These are phyloP conservation scores for Trypanosoma theileri DNA, from an alignment of 208 protist species.

Conservation along the genomic window DNA sequence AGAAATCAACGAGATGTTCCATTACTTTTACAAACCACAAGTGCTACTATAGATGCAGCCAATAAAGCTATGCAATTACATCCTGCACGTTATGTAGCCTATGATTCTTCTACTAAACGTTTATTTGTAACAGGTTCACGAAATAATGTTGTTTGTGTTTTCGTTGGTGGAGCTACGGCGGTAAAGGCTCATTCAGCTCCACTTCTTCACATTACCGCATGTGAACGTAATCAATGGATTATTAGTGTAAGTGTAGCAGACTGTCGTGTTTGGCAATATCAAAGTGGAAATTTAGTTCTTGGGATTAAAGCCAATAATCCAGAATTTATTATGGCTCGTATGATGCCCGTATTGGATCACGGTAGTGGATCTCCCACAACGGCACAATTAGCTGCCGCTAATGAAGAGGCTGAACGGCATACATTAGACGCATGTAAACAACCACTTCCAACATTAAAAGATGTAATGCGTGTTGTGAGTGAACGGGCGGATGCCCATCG, in stretches of 20 bases:
- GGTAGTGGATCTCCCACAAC: background rate
- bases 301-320: constrained; percentile 67
- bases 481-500: constrained; percentile 3
- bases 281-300: constrained; percentile 48
- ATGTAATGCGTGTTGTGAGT: constrained; percentile 19
- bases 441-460: constrained; percentile 15
- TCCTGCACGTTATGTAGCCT: constrained; percentile 53
- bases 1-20: background rate
- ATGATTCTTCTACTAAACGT: constrained; percentile 55
- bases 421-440: constrained; percentile 30
- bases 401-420: constrained; percentile 6
- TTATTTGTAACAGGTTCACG: constrained; percentile 63
- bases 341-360: background rate
- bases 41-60: constrained; percentile 29
- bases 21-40: constrained; percentile 38
- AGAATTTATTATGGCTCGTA: constrained; percentile 41
- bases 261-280: constrained; percentile 57
- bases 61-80: constrained; percentile 34
- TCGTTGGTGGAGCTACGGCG: constrained; percentile 52
- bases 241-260: constrained; percentile 59
- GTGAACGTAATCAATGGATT: constrained; percentile 41
- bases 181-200: constrained; percentile 52
- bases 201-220: constrained; percentile 44
- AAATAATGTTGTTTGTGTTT: constrained; percentile 73
- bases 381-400: constrained; percentile 6